A percentile compares a stretch with the other conserved stretches of the same genome.
These are phyloP conservation scores for Filosporella fistucella DNA, from an alignment of 495 filamentous ascomycete species.

Conservation along the genomic window DNA sequence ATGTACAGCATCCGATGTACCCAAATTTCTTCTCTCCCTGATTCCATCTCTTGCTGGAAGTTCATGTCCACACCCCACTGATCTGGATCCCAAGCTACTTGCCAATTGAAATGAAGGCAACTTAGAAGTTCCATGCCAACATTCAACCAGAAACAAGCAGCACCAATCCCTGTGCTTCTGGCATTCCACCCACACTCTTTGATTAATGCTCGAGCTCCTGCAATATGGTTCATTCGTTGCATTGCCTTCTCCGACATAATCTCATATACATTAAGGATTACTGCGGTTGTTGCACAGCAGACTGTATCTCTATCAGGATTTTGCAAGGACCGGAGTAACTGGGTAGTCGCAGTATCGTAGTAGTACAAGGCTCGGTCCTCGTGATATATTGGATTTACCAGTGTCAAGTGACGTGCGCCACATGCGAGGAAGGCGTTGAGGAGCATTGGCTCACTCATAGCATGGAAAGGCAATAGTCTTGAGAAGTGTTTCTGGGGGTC, in stretches of 20 bases:
- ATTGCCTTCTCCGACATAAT: slow-evolving; percentile 76
- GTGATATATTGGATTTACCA: slow-evolving; percentile 64
- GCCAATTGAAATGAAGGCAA: slow-evolving; percentile 85
- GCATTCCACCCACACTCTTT: slow-evolving; percentile 91
- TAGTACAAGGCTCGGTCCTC: slow-evolving; percentile 77
- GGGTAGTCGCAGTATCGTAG: slow-evolving; percentile 75
- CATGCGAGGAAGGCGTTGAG: slow-evolving; percentile 88
- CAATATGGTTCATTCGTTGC: slow-evolving; percentile 81
- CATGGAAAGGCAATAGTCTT: slow-evolving; percentile 72
- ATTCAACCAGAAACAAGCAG: slow-evolving; percentile 94
- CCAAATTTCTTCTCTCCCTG: slow-evolving; percentile 80
- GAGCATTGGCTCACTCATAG: slow-evolving; percentile 83
- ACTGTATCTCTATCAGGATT: slow-evolving; percentile 79
- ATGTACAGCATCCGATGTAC: slow-evolving; percentile 86
- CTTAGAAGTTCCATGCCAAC: slow-evolving; percentile 84
- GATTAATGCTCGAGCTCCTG: slow-evolving; percentile 81
- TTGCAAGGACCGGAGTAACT: slow-evolving; percentile 67
- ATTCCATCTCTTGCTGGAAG: slow-evolving; percentile 22
- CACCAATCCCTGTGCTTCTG: slow-evolving; percentile 70
- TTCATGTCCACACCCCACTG: slow-evolving; percentile 84
- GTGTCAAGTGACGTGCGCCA: slow-evolving; percentile 73
- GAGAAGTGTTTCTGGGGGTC: slow-evolving; percentile 89
- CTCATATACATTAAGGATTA: slow-evolving; percentile 88
- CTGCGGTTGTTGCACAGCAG: slow-evolving; percentile 83
- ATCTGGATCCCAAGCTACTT: slow-evolving; percentile 86